Evolutionary conservation across 1,284 basidiomycete genomes (phyloP), one percentile per base, ranked within the genome.

Genomic region (Pyrrhoderma lamaoense): DNA sequence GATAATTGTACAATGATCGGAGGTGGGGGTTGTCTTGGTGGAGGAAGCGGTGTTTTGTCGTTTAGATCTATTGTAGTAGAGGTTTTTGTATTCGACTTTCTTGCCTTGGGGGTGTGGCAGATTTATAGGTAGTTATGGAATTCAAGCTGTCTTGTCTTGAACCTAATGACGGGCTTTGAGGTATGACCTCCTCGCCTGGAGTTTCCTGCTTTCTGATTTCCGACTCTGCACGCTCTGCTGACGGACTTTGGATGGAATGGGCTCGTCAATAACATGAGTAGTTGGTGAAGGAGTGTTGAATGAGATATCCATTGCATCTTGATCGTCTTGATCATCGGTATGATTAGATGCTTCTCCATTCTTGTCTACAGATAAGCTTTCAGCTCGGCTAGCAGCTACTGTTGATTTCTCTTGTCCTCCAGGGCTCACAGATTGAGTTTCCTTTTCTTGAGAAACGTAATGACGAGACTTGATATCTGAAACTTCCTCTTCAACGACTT

Each of bases 11-110:
- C 45, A 25, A 56, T 38, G 16, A 56, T 37, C 16, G 54, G 54
- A 8, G 54, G 50, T 7, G 54, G 50, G 34, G 54, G 51, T 9
- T 46, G 40, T 42, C 42, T 56, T 11, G 54, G 43, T 11, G 54
- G 54, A 3, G 47, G 36, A 21, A 49, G 45, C 19, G 50, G 47
- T 16, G 47, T 43, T 23, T 25, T 42, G 18, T 37, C 46, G 16
- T 23, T 16, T 5, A 39, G n/a, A 40, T 40, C 16, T 40, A 22
- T 14, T 11, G 11, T 11, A 5, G 11, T 31, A 31, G 27, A 31
- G 27, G 27, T 11, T 31, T 31, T 31, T 11, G 27, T 5, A 11
- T 5, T 31, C 27, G 27, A 11, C 27, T 31, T 11, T 31, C 27
- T 11, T 31, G 27, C 11, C 11, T 31, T 5, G 5, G 5, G 27